Base-by-base conservation (phyloP, 2,329 filamentous ascomycete species). In the Elsinoe arachidis region DNA sequence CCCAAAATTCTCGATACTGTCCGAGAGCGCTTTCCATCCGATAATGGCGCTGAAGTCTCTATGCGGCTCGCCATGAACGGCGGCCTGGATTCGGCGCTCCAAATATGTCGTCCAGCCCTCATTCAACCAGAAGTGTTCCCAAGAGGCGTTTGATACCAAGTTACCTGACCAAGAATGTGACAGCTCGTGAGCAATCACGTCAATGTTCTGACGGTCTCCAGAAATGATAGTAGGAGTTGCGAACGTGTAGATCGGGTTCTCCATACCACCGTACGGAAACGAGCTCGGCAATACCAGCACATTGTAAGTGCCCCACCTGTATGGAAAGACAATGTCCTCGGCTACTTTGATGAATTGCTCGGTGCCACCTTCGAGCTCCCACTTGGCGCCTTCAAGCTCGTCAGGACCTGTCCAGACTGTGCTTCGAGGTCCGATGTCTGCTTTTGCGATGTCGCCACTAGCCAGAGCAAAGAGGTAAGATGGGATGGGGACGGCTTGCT, bases 31-130 rank as follows among this genome's bases (percentile, higher is more conserved):
- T 69, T 95, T 93, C 92, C 92, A 97, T 59, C 93, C 93, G 62
- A 96, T 95, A 63, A 97, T 95, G 62, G 92, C 86, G 7, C 88
- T 95, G 72, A 99, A 97, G 73, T 96, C 88, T 61, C 93, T 88
- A 68, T 95, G 85, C 3, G 87, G 75, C 62, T 92, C 87, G 47
- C 90, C 90, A 65, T 96, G 90, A 44, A 95, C 78, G 17, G 78
- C 81, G 12, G 84, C 86, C 62, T 85, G 80, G 59, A 95, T 89
- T 5, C 93, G 82, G 55, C 93, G 86, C 74, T 99, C 93, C 4
- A 97, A 80, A 67, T 99, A 99, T 17, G 86, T 87, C 0, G 93
- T 97, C 93, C 92, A 97, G 33, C 92, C 92, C 67, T 86, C 83
- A 61, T 86, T 86, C 41, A 86, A 63, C 74, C 75, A 79, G 64